Conservation (phyloP, 495 filamentous ascomycete genomes). For the Aspergillus asperescens region DNA sequence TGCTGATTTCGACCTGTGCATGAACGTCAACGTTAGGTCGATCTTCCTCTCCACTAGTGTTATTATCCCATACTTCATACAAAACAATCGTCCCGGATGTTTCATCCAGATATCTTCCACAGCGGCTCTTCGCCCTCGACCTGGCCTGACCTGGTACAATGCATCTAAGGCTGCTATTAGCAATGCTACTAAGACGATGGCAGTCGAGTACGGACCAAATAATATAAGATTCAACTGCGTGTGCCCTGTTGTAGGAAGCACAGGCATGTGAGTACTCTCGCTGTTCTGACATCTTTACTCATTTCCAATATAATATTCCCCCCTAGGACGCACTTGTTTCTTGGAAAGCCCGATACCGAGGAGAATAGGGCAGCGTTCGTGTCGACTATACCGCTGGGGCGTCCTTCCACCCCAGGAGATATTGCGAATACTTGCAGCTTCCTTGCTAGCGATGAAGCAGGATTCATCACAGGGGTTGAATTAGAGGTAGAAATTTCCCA, state of each 20-base stretch:
- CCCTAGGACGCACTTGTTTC: slow-evolving; percentile 42
- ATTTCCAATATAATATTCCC: background rate
- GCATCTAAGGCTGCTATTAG: slow-evolving; percentile 55
- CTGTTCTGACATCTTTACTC: background rate
- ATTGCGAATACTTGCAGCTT: slow-evolving; percentile 58
- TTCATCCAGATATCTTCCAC: slow-evolving; percentile 59
- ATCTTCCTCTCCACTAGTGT: slow-evolving; percentile 51
- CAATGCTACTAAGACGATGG: slow-evolving; percentile 55
- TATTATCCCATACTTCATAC: slow-evolving; percentile 50
- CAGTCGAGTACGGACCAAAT: slow-evolving; percentile 56
- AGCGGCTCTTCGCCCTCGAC: slow-evolving; percentile 53
- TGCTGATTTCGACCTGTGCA: slow-evolving; percentile 54
- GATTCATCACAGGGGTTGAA: slow-evolving; percentile 52
- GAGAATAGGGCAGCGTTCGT: slow-evolving; percentile 60
- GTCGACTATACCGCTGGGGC: slow-evolving; percentile 58
- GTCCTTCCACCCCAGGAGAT: slow-evolving; percentile 51
- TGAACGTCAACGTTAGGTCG: slow-evolving; percentile 55
- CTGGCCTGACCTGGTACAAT: slow-evolving; percentile 61
- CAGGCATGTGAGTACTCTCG: slow-evolving; percentile 46
- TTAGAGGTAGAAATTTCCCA: slow-evolving; percentile 16
- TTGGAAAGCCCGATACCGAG: slow-evolving; percentile 53
- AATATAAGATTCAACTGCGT: slow-evolving; percentile 57
- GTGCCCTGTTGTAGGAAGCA: slow-evolving; percentile 54
- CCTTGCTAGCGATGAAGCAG: slow-evolving; percentile 56
- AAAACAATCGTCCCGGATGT: slow-evolving; percentile 45